These are phyloP conservation scores for carrot (Daucus carota) DNA, from an alignment of 129 eudicot genomes.

Conservation along the genomic window DH1_v3.0 NC_030382.2:50377501-50378000, in stretches of 20 bases:
- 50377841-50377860: not conserved
- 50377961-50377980: too few species aligned
- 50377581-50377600: constrained; percentile 38
- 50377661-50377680: constrained; percentile 92
- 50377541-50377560: constrained; percentile 76
- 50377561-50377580: constrained; percentile 44
- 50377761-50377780: not conserved
- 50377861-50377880: not conserved
- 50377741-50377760: constrained; percentile 1
- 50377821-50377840: not conserved
- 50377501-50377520: constrained; percentile 88
- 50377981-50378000: too few species aligned
- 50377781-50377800: not conserved
- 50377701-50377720: not conserved
- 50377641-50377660: constrained; percentile 61
- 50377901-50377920: not conserved
- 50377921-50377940: not conserved
- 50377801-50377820: not conserved
- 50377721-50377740: not conserved
- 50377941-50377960: not conserved
- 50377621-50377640: constrained; percentile 39
- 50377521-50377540: constrained; percentile 83
- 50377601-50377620: constrained; percentile 49
- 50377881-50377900: not conserved
- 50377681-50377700: constrained; percentile 51